Evolutionary conservation across 306 rosid species (phyloP).

Genomic region (Vigna nakashimae): DNA sequence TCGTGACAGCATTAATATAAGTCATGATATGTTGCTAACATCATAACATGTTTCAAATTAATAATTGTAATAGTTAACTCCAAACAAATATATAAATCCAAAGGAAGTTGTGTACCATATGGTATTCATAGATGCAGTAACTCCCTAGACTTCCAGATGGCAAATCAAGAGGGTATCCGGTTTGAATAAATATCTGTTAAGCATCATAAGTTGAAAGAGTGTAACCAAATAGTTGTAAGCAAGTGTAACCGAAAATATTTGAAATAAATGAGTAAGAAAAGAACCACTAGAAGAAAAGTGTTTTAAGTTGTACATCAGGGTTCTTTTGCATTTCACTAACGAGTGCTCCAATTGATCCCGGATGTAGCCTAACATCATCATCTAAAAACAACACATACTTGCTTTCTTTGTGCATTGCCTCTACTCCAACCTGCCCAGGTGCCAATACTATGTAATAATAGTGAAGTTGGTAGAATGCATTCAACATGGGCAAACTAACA

Average conservation of each 20-base stretch:
- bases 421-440: constrained; percentile 85
- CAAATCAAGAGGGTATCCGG: constrained; percentile 98
- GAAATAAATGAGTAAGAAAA: constrained; percentile 11
- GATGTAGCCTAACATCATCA: constrained; percentile 96
- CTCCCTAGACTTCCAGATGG: constrained; percentile 99
- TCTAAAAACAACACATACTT: constrained; percentile 92
- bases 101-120: constrained; percentile 70
- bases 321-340: constrained; percentile 86
- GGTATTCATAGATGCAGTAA: constrained; percentile 97
- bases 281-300: constrained; percentile 8
- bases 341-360: constrained; percentile 94
- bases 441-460: not conserved
- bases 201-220: constrained; percentile 45
- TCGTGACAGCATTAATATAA: not conserved
- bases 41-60: not conserved
- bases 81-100: constrained; percentile 31
- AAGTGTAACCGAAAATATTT: constrained; percentile 9
- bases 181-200: constrained; percentile 96
- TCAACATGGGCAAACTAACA: constrained; percentile 25
- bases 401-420: constrained; percentile 81
- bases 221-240: constrained; percentile 30
- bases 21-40: not conserved
- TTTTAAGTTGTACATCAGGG: constrained; percentile 66
- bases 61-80: constrained; percentile 25
- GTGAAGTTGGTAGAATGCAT: constrained; percentile 21